Evolutionary conservation across 495 filamentous ascomycete genomes (phyloP).

Genomic region (Penicillium odoratum): DNA sequence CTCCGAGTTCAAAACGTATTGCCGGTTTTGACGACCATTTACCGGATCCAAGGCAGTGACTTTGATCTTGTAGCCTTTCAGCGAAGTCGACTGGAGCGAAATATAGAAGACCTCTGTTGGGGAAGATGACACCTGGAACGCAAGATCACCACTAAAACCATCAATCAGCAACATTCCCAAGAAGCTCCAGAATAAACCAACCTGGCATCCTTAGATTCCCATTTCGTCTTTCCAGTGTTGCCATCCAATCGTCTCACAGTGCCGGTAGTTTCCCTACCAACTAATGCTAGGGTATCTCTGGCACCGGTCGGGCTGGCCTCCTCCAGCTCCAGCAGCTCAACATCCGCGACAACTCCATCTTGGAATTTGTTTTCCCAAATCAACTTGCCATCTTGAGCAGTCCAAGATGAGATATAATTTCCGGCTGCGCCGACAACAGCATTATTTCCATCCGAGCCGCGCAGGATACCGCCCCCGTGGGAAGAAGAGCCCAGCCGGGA

Average conservation of each 20-base stretch:
- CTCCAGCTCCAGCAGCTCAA: conserved; percentile 76
- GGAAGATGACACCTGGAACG: conserved; percentile 78
- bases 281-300: conserved; percentile 74
- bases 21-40: conserved; percentile 65
- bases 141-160: conserved; percentile 58
- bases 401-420: conserved; percentile 73
- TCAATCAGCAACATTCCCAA: conserved; percentile 23
- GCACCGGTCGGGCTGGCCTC: conserved; percentile 47
- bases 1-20: conserved; percentile 69
- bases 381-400: conserved; percentile 74
- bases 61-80: conserved; percentile 69
- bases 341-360: conserved; percentile 62
- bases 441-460: conserved; percentile 70
- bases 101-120: conserved; percentile 73
- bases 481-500: conserved; percentile 34
- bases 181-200: conserved; percentile 18
- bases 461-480: conserved; percentile 54
- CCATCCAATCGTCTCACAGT: conserved; percentile 70
- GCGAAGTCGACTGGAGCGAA: conserved; percentile 64
- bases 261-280: conserved; percentile 50
- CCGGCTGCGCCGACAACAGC: conserved; percentile 71
- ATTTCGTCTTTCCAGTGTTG: conserved; percentile 69
- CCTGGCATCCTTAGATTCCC: conserved; percentile 71
- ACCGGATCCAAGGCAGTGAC: conserved; percentile 69
- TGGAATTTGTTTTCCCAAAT: conserved; percentile 66